Evolutionary conservation across 768 basidiomycete genomes (phyloP), one percentile per base, ranked within the genome.

Genomic region (Chalciporus pseudorubinellus): DNA sequence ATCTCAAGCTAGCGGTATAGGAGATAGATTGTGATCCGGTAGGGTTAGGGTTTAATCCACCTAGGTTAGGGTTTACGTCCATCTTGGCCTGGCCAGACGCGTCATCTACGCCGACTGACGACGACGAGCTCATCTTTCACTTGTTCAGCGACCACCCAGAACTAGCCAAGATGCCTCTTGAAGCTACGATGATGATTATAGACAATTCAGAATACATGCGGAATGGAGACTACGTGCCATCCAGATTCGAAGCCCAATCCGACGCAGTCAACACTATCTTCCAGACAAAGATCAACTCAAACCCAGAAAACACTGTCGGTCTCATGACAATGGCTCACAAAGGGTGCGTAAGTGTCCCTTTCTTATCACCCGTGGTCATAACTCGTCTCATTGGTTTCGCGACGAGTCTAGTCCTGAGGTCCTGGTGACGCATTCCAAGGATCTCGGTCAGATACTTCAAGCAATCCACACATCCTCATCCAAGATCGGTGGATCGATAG

Each of bases 161-260:
- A 41, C 52, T 38, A 29, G 34, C 59, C 77, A 83, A 67, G 51
- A 97, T 97, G 93, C 91, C 92, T 60, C 81, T 97, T 65, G 95
- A 99, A 83, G 95, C 95, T 36, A 95, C 94, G 20, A 94, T 99
- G 85, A 84, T 98, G 75, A 77, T 99, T 13, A 85, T 98, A 55
- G 97, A 99, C 82, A 98, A 98, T 69, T 97, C 93, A 2, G 92
- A 95, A 71, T 95, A 87, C 72, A 97, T 97, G 87, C 84, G 94
- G 51, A 95, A 97, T 65, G 92, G 93, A 11, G 93, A 95, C 71
- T 95, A 92, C 69, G 73, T 75, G 48, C 92, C 92, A 42, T 85
- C 86, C 31, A 83, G 95, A 55, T 93, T 92, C 64, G 85, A 87
- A 28, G 92, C 95, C 1, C 97, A 98, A 71, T 74, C 86, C 7